These are phyloP conservation scores for Mycothermus thermophilus DNA, from an alignment of 495 filamentous ascomycete genomes.

Conservation along the genomic window DNA sequence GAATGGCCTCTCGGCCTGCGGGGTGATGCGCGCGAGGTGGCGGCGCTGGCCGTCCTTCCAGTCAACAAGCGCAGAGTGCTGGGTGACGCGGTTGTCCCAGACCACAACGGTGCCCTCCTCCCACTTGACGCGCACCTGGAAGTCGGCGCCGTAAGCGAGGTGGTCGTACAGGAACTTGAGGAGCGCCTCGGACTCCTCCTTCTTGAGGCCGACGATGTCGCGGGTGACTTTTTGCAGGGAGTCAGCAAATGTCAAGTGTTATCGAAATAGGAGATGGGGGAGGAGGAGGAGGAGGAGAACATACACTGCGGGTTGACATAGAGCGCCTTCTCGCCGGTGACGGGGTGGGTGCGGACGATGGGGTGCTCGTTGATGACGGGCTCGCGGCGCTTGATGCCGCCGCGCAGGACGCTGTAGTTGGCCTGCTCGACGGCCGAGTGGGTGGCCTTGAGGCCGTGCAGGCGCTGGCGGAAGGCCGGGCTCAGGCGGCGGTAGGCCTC, in stretches of 20 bases:
- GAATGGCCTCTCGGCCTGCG: conserved; percentile 63
- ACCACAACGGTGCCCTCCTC: conserved; percentile 70
- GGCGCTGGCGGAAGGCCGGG: conserved; percentile 51
- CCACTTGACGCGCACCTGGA: conserved; percentile 82
- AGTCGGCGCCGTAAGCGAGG: conserved; percentile 66
- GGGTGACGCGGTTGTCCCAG: conserved; percentile 77
- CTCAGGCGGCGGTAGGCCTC: conserved; percentile 69
- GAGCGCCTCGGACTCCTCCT: conserved; percentile 63
- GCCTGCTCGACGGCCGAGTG: conserved; percentile 67
- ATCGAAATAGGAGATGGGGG: neutral
- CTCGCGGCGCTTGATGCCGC: conserved; percentile 53
- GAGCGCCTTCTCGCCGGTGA: conserved; percentile 72
- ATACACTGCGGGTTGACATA: conserved; percentile 80
- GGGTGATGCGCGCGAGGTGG: conserved; percentile 72
- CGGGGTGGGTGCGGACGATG: conserved; percentile 65
- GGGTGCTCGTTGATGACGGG: conserved; percentile 61
- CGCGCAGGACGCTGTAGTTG: conserved; percentile 37
- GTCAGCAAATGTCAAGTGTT: neutral
- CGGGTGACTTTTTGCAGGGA: conserved; percentile 42
- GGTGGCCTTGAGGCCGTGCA: conserved; percentile 63
- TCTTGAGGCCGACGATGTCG: conserved; percentile 59
- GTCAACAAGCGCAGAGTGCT: conserved; percentile 65
- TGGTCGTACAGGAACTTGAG: conserved; percentile 85
- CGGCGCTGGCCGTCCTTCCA: conserved; percentile 67
- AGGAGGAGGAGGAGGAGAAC: conserved; percentile 13